These are phyloP conservation scores for Naganishia sp. DNA, from an alignment of 1,284 basidiomycete species.

Conservation along the genomic window DNA sequence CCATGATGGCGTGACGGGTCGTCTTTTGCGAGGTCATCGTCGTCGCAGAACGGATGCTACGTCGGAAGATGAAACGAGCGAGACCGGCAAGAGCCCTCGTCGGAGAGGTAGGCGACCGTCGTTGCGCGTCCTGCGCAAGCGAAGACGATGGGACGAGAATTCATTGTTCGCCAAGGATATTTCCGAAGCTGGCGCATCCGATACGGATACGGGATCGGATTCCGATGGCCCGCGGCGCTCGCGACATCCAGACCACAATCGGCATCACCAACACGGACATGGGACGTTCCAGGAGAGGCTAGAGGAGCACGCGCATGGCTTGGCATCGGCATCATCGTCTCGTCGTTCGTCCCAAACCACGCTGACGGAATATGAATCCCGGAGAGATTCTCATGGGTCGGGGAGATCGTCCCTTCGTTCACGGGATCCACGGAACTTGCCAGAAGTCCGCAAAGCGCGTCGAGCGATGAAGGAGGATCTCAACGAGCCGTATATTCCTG, in stretches of 20 bases:
- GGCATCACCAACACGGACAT: not conserved
- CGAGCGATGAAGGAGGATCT: slow-evolving; percentile 37
- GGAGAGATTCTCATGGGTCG: slow-evolving; percentile 9
- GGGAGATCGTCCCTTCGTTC: slow-evolving; percentile 22
- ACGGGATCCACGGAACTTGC: not conserved
- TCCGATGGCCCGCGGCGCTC: not conserved
- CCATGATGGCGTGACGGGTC: not conserved
- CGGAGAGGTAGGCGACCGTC: slow-evolving; percentile 12
- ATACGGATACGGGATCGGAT: not conserved
- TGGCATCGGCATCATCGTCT: slow-evolving; percentile 25
- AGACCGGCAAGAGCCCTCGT: not conserved
- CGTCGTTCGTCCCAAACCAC: slow-evolving; percentile 20
- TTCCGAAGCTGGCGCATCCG: slow-evolving; percentile 1
- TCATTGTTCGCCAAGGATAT: slow-evolving; percentile 7
- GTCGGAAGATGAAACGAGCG: not conserved
- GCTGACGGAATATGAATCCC: slow-evolving; percentile 6
- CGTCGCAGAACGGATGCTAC: slow-evolving; percentile 1
- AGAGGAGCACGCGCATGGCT: slow-evolving; percentile 5
- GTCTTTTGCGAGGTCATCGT: slow-evolving; percentile 3
- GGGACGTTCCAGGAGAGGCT: not conserved
- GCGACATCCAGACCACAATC: not conserved
- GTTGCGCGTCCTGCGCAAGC: not conserved
- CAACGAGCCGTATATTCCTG: slow-evolving; percentile 43
- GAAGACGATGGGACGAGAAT: slow-evolving; percentile 19
- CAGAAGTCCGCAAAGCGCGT: slow-evolving; percentile 34